These are phyloP conservation scores for Carex arenaria DNA, from an alignment of 202 grass and related monocot genomes.

Conservation along the genomic window DNA sequence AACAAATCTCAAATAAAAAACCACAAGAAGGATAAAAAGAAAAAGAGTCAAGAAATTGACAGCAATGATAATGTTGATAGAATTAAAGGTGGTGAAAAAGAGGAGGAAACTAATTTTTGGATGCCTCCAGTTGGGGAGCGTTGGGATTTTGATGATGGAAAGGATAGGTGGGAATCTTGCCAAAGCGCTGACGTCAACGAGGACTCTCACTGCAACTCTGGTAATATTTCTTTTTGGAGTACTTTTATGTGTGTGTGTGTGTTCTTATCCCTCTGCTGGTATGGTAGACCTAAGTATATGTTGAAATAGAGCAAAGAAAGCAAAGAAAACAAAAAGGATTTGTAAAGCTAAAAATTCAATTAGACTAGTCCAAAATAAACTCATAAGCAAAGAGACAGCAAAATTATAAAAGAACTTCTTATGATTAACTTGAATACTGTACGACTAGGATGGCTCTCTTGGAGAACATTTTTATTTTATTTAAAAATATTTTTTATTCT, in stretches of 20 bases:
- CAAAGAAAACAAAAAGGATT: background rate
- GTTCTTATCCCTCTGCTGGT: background rate
- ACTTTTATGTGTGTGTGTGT: background rate
- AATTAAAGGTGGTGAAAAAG: constrained; percentile 37
- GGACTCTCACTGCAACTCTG: constrained; percentile 8
- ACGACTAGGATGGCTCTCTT: background rate
- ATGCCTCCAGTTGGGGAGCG: constrained; percentile 60
- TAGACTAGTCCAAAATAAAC: constrained; percentile 4
- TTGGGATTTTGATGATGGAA: constrained; percentile 85
- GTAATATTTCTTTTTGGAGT: background rate
- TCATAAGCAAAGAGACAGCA: background rate
- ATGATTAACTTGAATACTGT: background rate
- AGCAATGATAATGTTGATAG: constrained; percentile 30
- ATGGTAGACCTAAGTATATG: background rate
- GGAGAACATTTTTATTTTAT: background rate
- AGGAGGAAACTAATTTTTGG: constrained; percentile 70
- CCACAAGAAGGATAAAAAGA: constrained; percentile 29
- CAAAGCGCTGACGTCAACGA: constrained; percentile 1
- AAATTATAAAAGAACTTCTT: background rate
- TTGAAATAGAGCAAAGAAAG: background rate
- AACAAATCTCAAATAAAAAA: constrained; percentile 3
- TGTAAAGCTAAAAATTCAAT: background rate
- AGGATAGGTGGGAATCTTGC: constrained; percentile 53
- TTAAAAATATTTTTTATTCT: background rate
- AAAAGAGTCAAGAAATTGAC: constrained; percentile 36